phyloP scores from a whole-genome alignment of 805 yeast species.

The Suhomyces pyralidae region DNA sequence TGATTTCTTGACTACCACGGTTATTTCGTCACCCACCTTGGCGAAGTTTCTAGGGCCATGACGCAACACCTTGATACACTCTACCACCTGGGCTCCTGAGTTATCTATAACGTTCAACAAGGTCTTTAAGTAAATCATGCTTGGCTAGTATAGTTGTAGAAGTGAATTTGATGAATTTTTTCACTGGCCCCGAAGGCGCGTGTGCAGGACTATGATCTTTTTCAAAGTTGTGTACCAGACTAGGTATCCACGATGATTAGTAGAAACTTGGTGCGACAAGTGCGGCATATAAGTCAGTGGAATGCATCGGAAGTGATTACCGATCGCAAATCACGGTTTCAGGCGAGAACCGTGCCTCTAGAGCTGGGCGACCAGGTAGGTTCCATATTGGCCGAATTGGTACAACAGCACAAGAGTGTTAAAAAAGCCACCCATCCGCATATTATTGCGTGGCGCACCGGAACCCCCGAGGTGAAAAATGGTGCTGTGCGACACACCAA shows the following conservation, averaged over 20 bases:
- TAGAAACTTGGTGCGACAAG: neutral
- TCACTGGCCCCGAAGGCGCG: neutral
- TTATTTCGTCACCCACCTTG: conserved; percentile 85
- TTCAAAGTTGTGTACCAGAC: neutral
- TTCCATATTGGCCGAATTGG: conserved; percentile 38
- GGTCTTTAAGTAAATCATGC: conserved; percentile 86
- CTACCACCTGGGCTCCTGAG: conserved; percentile 92
- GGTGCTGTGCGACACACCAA: conserved; percentile 13
- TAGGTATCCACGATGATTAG: neutral
- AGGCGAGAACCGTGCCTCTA: conserved; percentile 54
- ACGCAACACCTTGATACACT: conserved; percentile 91
- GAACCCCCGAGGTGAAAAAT: neutral
- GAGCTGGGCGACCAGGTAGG: conserved; percentile 41
- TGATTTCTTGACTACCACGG: conserved; percentile 91
- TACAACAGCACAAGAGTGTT: conserved; percentile 41
- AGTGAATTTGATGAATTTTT: conserved; percentile 1
- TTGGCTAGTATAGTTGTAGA: neutral
- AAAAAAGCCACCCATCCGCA: conserved; percentile 65
- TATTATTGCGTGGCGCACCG: conserved; percentile 71
- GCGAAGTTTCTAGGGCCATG: conserved; percentile 85
- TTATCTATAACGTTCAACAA: conserved; percentile 89
- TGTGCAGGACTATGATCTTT: conserved; percentile 1
- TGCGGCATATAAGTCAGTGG: conserved; percentile 20
- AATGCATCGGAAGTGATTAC: conserved; percentile 25
- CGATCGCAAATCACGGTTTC: conserved; percentile 64